Evolutionary conservation across 1,139 yeast genomes (phyloP).

Genomic region (Kodamaea sp.): DNA sequence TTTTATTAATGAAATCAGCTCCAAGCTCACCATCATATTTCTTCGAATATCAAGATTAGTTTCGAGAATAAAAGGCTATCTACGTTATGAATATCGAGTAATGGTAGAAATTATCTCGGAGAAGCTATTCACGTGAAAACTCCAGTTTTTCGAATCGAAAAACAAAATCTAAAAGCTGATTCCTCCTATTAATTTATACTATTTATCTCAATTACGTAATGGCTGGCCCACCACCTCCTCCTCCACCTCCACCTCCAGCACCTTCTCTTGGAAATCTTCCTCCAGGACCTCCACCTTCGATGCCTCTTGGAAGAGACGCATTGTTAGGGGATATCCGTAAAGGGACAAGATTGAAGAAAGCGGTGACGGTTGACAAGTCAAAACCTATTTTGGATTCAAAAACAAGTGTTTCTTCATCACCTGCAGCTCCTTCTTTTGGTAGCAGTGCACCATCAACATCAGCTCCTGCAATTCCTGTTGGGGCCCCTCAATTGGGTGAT

Average conservation of each 20-base stretch:
- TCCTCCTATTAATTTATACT: too few relatives aligned
- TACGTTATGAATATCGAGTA: too few relatives aligned
- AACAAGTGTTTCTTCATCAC: conserved; percentile 12
- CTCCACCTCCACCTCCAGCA: conserved; percentile 17
- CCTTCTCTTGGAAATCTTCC: conserved; percentile 11
- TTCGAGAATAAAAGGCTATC: too few relatives aligned
- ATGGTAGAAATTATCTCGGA: too few relatives aligned
- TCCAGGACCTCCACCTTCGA: conserved; percentile 30
- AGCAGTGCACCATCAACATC: conserved; percentile 14
- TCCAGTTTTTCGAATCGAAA: too few relatives aligned
- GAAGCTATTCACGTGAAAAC: too few relatives aligned
- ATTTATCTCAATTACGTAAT: conserved; percentile 7
- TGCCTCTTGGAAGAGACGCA: conserved; percentile 64
- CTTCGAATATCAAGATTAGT: too few relatives aligned
- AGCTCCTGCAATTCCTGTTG: conserved; percentile 20
- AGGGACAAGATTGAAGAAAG: conserved; percentile 71
- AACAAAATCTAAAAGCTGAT: too few relatives aligned
- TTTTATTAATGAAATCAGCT: too few relatives aligned
- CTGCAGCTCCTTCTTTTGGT: conserved; percentile 10
- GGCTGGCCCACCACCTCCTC: conserved; percentile 23
- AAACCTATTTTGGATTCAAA: conserved; percentile 40
- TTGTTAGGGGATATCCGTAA: conserved; percentile 81
- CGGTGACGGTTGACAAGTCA: conserved; percentile 49
- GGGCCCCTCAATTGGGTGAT: conserved; percentile 66
- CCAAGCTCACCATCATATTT: too few relatives aligned